Evolutionary conservation across 2,329 filamentous ascomycete genomes (phyloP).

Genomic region (Thermoascus crustaceus): DNA sequence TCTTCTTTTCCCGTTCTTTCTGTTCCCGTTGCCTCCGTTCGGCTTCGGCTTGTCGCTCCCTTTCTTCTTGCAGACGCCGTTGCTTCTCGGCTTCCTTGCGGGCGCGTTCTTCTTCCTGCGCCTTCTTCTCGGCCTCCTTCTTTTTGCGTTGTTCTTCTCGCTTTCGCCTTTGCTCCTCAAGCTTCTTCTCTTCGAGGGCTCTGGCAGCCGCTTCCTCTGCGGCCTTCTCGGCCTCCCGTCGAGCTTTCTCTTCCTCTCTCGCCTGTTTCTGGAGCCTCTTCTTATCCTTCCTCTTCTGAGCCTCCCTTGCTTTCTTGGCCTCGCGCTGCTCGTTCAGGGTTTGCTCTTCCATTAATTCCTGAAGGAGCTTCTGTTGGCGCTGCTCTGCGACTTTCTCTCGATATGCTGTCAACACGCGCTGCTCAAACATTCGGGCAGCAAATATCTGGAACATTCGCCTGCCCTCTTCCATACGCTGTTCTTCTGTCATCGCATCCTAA

Average conservation of each 20-base stretch:
- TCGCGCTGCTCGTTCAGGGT: conserved; percentile 69
- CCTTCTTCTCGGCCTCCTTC: conserved; percentile 81
- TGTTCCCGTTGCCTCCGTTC: conserved; percentile 77
- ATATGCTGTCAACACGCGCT: conserved; percentile 92
- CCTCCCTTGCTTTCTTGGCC: conserved; percentile 87
- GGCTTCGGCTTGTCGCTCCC: conserved; percentile 73
- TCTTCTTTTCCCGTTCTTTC: conserved; percentile 74
- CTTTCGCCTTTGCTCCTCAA: conserved; percentile 71
- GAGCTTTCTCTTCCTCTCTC: conserved; percentile 83
- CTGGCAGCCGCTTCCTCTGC: conserved; percentile 73
- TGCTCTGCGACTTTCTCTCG: conserved; percentile 93
- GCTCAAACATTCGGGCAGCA: conserved; percentile 97
- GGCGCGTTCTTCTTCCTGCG: conserved; percentile 78
- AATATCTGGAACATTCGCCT: conserved; percentile 99
- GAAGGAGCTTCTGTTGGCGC: conserved; percentile 79
- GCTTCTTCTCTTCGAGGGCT: conserved; percentile 67
- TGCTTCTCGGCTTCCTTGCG: conserved; percentile 80
- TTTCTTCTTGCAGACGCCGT: conserved; percentile 71
- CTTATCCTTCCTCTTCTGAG: conserved; percentile 92
- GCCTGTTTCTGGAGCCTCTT: conserved; percentile 80
- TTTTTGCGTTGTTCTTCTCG: conserved; percentile 88
- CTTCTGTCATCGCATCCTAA: conserved; percentile 93
- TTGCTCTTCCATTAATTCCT: conserved; percentile 83
- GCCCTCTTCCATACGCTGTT: conserved; percentile 98
- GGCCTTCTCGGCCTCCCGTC: conserved; percentile 78